Base-by-base conservation (phyloP, 805 yeast species). In the Saccharomyces paradoxus region DNA sequence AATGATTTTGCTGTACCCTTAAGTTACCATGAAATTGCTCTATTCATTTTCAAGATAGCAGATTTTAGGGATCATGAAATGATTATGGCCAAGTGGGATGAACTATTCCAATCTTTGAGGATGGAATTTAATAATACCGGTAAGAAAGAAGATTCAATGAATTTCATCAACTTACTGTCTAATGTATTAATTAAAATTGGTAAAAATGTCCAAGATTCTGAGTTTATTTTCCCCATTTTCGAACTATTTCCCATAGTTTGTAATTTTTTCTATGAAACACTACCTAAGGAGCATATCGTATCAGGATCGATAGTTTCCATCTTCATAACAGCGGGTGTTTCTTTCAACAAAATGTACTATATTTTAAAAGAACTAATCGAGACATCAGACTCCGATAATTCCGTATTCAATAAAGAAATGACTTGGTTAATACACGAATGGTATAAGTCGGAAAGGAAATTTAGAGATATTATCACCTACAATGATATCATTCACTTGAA, bases 1-100 rank as follows among this genome's bases (percentile, higher is more conserved):
- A 92, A 94, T 71, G 85, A 82, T 58, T 92, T 78, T 70, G 89
- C 96, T 12, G 91, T 87, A 62, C 96, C 96, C 26, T 74, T 91
- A 57, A 92, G 92, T 6, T 92, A 91, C 66, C 83, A 84, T 69
- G 96, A 88, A 61, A 76, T 92, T 51, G 86, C 96, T 57, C 75
- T 91, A 56, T 71, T 81, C 46, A 83, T 90, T 14, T 88, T 87
- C 75, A 87, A 88, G 65, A 80, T 86, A 13, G 84, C 97, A 2
- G 97, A 92, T 65, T 86, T 86, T 69, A 81, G 92, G 64, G 88
- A 88, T 63, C 77, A 84, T 12, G 96, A 88, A 60, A 96, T 88
- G 67, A 86, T 92, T 53, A 72, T 83, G 60, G 79, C 82, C 53
- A 83, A 90, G 70, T 92, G 97, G 96, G 83, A 81, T 58, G 79